Base-by-base conservation (phyloP, 108 stramenopile genomes). In the Fistulifera solaris region DNA sequence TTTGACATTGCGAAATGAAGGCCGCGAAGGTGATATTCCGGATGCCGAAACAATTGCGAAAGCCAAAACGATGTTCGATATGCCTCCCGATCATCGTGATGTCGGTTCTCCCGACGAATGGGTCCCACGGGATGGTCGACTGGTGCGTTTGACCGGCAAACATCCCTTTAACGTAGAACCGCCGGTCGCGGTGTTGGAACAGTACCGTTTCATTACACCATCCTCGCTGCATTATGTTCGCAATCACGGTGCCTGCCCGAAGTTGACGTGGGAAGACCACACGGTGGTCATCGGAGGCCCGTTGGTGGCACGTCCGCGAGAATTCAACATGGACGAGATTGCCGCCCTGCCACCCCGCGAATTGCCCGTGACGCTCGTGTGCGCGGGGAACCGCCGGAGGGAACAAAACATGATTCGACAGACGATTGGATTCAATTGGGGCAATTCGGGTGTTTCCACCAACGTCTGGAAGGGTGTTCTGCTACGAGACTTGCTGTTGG, bases 151-250 rank as follows among this genome's bases (percentile, higher is more conserved):
- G 23, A 98, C 97, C 1, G 97, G 97, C 18, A 83, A 90, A 48
- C 97, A 98, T 61, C 97, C 97, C 27, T 98, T 96, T 87, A 98
- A 98, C 67, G 87, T 87, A 51, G 97, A 98, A 76, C 89, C 97
- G n/a, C 95, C 94, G 0, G 67, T 93, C 48, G 58, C 56, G 7
- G 70, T 85, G 4, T 72, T 77, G 47, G 43, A 83, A 27, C 51
- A 92, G 60, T 72, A 68, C 26, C 62, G 76, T 54, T 92, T 92
- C 58, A 71, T 95, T 59, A 95, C 94, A 15, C 94, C 94, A 0
- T 68, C 85, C 0, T 71, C 70, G 18, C 48, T 93, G 11, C 85
- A 86, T 46, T 94, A 89, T 65, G 89, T 92, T 7, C 73, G 94
- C 1, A 95, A 93, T 65, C 94, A 95, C 56, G 89, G 89, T 49